Evolutionary conservation across 2,329 filamentous ascomycete genomes (phyloP), one percentile per base, ranked within the genome.

Genomic region (Colletotrichum siamense): DNA sequence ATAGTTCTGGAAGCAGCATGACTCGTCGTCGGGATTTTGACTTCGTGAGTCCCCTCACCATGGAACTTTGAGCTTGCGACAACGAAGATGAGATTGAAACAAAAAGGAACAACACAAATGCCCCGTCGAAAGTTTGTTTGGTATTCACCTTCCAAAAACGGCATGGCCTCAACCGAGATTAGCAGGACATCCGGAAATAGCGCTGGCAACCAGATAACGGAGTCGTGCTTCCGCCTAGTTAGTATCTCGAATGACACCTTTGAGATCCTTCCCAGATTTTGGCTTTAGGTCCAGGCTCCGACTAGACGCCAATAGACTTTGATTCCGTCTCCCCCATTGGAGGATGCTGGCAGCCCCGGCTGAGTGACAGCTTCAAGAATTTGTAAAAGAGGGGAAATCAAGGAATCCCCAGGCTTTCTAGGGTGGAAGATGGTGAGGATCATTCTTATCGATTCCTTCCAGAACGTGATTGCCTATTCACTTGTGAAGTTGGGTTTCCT

Each of bases 231-330:
- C n/a, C 44, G 44, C 44, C 44, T 52, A 13, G 44, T 52, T 9
- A 5, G 44, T 24, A 52, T 49, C 0, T 6, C 0, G 0, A 49
- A 49, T 4, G 44, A 22, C 0, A 49, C 0, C n/a, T 52, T 0
- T 8, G 44, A 52, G n/a, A 52, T 52, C 10, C n/a, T 24, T 52
- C n/a, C 18, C 12, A 13, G 44, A 22, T 52, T 52, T 52, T 52
- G n/a, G 8, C n/a, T 52, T 52, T 13, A 22, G 44, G n/a, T 22
- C n/a, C n/a, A 52, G 44, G 7, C 44, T 52, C n/a, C 44, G 10
- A 49, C 1, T n/a, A 13, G 44, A 49, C 6, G 10, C 44, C 44
- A 52, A 2, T 52, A 52, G 44, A 13, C 44, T 52, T 52, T 49
- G 44, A 8, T 22, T 0, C 10, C n/a, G 44, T 49, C n/a, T 49